Conservation (phyloP, 345 rosid genomes). For the Adansonia digitata region DNA sequence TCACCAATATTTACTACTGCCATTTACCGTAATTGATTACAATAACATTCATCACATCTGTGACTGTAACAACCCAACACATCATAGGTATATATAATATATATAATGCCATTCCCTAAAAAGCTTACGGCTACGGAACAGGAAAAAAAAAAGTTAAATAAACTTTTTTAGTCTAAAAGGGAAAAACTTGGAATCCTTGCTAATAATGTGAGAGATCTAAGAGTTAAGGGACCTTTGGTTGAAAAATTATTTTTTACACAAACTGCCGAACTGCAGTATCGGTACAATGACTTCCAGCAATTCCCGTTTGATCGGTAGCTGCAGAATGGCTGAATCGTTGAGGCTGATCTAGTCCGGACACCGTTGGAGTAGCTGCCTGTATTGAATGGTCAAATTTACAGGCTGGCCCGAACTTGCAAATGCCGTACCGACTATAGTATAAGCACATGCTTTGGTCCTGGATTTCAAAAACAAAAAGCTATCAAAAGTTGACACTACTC, state of each 20-base stretch:
- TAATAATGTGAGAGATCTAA: conserved; percentile 14
- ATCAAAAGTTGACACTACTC: neutral
- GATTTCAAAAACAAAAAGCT: conserved; percentile 1
- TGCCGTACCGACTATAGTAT: conserved; percentile 85
- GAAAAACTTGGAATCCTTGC: conserved; percentile 18
- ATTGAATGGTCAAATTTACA: conserved; percentile 71
- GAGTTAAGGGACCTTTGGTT: conserved; percentile 10
- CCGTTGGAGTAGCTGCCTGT: conserved; percentile 32
- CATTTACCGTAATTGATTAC: no score
- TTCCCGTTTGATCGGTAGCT: conserved; percentile 21
- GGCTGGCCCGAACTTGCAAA: conserved; percentile 94
- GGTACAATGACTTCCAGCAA: conserved; percentile 21
- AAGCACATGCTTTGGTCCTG: conserved; percentile 78
- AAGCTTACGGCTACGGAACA: conserved; percentile 30
- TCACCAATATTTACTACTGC: no score
- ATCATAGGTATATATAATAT: conserved; percentile 8
- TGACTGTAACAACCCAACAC: no score
- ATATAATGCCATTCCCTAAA: conserved; percentile 25
- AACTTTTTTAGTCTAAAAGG: conserved; percentile 8
- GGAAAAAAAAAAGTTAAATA: conserved; percentile 2
- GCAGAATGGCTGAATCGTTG: conserved; percentile 20
- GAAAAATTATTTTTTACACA: conserved; percentile 24
- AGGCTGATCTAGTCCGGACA: conserved; percentile 23
- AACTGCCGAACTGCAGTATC: conserved; percentile 30
- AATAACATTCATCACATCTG: no score